A percentile compares a stretch with the other conserved stretches of the same genome.
These are phyloP conservation scores for Schrenkiella parvula DNA, from an alignment of 345 rosid genomes.

Conservation along the genomic window DNA sequence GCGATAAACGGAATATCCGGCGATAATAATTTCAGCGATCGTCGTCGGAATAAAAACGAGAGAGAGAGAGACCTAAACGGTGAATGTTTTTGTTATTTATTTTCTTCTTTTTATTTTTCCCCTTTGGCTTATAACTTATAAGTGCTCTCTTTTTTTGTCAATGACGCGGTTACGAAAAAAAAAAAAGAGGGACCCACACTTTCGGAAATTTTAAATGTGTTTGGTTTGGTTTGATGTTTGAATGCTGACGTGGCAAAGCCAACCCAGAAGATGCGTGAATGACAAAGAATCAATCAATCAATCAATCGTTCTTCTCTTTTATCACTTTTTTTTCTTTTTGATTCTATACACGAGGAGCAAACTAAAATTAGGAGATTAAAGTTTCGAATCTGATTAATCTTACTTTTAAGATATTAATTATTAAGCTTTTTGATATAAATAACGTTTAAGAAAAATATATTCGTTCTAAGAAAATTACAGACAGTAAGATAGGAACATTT, in stretches of 20 bases:
- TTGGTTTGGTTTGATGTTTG: constrained; percentile 7
- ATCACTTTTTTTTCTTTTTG: not conserved
- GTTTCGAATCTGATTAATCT: not conserved
- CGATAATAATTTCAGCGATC: constrained; percentile 3
- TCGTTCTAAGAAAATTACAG: not conserved
- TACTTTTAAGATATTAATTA: not conserved
- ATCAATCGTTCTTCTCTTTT: not conserved
- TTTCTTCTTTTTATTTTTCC: not conserved
- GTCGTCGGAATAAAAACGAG: constrained; percentile 2
- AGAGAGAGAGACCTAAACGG: constrained; percentile 17
- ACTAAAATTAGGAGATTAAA: not conserved
- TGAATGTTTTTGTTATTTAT: not conserved
- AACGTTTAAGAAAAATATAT: not conserved
- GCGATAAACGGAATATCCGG: not conserved
- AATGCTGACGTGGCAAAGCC: constrained; percentile 19
- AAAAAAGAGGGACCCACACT: constrained; percentile 6
- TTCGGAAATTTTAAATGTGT: constrained; percentile 7
- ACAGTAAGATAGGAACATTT: not conserved
- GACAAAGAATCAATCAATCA: not conserved
- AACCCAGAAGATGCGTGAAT: constrained; percentile 14
- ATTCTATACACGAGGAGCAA: not conserved
- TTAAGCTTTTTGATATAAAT: not conserved
- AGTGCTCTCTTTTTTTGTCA: not conserved
- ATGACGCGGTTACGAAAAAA: constrained; percentile 24
- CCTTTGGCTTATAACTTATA: not conserved